These are phyloP conservation scores for Drechslera avenae DNA, from an alignment of 2,329 filamentous ascomycete genomes.

Conservation along the genomic window DNA sequence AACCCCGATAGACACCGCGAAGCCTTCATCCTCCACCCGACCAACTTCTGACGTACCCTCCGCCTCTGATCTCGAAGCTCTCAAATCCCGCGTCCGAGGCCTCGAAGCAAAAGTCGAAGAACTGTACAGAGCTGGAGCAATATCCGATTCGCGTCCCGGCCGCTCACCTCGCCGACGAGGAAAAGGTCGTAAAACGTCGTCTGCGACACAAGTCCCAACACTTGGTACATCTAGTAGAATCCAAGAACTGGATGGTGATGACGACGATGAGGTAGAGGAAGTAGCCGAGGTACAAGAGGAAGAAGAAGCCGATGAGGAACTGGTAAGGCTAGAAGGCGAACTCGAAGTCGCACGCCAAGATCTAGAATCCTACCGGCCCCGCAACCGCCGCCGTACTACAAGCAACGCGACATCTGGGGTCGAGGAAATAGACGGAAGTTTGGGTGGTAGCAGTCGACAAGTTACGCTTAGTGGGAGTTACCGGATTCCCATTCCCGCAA, in stretches of 20 bases:
- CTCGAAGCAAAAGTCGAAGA: slow-evolving; percentile 47
- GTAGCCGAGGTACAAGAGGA: slow-evolving; percentile 34
- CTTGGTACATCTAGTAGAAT: slow-evolving; percentile 11
- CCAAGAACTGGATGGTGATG: slow-evolving; percentile 19
- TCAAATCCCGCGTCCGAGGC: slow-evolving; percentile 43
- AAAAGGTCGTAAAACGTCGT: slow-evolving; percentile 38
- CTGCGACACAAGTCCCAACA: slow-evolving; percentile 29
- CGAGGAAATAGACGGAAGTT: slow-evolving; percentile 37
- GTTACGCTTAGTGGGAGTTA: slow-evolving; percentile 45
- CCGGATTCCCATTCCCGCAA: slow-evolving; percentile 44
- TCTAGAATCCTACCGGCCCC: slow-evolving; percentile 32
- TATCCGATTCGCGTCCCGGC: slow-evolving; percentile 14
- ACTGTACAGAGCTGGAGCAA: slow-evolving; percentile 30
- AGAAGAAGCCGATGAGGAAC: slow-evolving; percentile 42
- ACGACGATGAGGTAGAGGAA: slow-evolving; percentile 1
- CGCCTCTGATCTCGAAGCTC: slow-evolving; percentile 39
- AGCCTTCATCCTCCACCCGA: slow-evolving; percentile 1
- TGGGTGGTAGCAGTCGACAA: slow-evolving; percentile 23
- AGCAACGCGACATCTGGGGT: slow-evolving; percentile 26
- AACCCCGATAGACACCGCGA: slow-evolving; percentile 1
- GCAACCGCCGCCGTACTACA: slow-evolving; percentile 7
- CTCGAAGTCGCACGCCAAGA: slow-evolving; percentile 41
- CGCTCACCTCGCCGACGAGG: slow-evolving; percentile 42
- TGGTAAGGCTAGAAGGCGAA: slow-evolving; percentile 39
- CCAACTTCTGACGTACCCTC: slow-evolving; percentile 15